Base-by-base conservation (phyloP, 2,329 filamentous ascomycete genomes). In the Periconia macrospinosa region DNA sequence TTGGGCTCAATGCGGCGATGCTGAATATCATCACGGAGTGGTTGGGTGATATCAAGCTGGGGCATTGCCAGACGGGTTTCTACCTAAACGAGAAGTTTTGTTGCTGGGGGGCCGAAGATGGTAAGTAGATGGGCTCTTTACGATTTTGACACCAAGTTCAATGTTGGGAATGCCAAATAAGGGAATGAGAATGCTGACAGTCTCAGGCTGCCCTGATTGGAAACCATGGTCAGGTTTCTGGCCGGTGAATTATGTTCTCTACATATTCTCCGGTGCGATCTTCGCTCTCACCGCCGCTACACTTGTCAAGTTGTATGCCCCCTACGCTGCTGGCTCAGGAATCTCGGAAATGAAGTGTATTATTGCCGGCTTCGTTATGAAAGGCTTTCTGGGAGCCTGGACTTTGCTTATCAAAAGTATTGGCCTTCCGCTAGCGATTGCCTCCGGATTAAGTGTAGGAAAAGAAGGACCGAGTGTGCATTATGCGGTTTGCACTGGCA, bases 311-410 rank as follows among this genome's bases (percentile, higher is more conserved):
- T 86, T 86, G 1, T 97, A 94, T 74, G 92, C 94, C 5, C 94
- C 94, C 0, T 99, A 99, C 72, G 94, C 94, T 11, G 94, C 94
- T 33, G 94, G 94, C 15, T 96, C 91, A 13, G 94, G 94, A 41
- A 99, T 99, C 54, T 97, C 92, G 13, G 94, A 99, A 78, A 99
- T 99, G 81, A 99, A 99, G 76, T 96, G 92, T 75, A 97, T 99
- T 70, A 96, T 99, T 69, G 94, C 93, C 5, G 94, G 94, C 2
- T 99, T 99, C 71, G 91, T 97, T 47, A 99, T 99, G 94, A 97
- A 97, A 75, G 94, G 92, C 0, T 99, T 99, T 68, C 82, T 99
- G 15, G 92, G 93, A 18, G 88, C 88, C 65, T 92, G 91, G 84
- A 97, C 94, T 6, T 79, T 99, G 30, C 74, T 94, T 55, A 97